Evolutionary conservation across 805 yeast species (phyloP).

Genomic region (Pichia rugopelliculosa): DNA sequence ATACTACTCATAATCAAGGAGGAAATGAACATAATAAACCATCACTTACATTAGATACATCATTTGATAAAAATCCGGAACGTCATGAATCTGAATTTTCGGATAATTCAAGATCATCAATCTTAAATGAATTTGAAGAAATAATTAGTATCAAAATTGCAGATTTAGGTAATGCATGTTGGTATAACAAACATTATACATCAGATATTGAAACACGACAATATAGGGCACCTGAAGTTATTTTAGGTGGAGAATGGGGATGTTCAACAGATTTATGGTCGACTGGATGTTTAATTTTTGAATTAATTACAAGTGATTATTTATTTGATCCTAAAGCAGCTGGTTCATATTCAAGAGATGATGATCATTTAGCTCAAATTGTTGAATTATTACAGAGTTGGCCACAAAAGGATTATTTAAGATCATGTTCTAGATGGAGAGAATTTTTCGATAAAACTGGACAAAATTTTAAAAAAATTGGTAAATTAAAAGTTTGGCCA

Average conservation of each 20-base stretch:
- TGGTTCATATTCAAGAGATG: slow-evolving; percentile 41
- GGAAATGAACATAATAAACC: background rate
- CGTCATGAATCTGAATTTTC: background rate
- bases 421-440: slow-evolving; percentile 32
- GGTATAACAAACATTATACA: slow-evolving; percentile 55
- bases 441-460: slow-evolving; percentile 34
- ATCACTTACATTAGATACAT: slow-evolving; percentile 1
- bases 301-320: slow-evolving; percentile 54
- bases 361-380: slow-evolving; percentile 57
- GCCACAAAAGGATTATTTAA: slow-evolving; percentile 34
- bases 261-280: slow-evolving; percentile 59
- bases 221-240: slow-evolving; percentile 58
- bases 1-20: background rate
- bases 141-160: slow-evolving; percentile 49
- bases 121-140: slow-evolving; percentile 24
- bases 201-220: slow-evolving; percentile 65
- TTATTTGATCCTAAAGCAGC: slow-evolving; percentile 55
- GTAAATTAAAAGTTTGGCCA: slow-evolving; percentile 44
- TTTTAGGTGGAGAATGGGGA: slow-evolving; percentile 55
- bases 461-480: slow-evolving; percentile 34
- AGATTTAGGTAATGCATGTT: slow-evolving; percentile 66
- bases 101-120: slow-evolving; percentile 4
- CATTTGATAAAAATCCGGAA: background rate
- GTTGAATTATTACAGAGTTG: slow-evolving; percentile 40
- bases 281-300: slow-evolving; percentile 50